Percentiles rank a stretch among this genome's conserved stretches.
Evolutionary conservation across 1,284 basidiomycete species (phyloP).

Genomic region (Ustilago crameri): DNA sequence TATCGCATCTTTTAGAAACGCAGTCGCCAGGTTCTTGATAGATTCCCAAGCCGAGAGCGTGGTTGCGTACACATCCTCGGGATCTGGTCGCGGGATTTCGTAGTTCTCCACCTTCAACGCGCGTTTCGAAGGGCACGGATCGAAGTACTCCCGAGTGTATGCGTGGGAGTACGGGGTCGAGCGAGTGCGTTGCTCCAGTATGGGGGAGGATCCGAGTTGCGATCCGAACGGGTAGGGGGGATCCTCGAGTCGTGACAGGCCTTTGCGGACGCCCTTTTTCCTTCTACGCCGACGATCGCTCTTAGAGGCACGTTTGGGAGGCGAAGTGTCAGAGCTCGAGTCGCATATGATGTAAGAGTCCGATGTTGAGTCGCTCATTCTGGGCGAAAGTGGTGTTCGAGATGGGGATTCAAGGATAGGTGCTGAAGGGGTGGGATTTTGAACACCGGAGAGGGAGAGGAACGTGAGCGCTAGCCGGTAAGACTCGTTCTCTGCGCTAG

Average conservation of each 20-base stretch:
- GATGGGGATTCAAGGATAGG: not conserved
- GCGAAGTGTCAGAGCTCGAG: no score
- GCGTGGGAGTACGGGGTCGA: constrained; percentile 15
- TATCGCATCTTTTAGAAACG: no score
- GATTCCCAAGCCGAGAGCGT: constrained; percentile 8
- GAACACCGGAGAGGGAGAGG: constrained; percentile 6
- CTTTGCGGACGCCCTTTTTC: constrained; percentile 6
- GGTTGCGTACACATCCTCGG: constrained; percentile 5
- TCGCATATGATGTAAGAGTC: no score
- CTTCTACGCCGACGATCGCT: not conserved
- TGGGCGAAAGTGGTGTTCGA: not conserved
- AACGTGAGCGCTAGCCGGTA: constrained; percentile 9
- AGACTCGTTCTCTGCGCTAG: constrained; percentile 5
- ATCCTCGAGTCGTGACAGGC: constrained; percentile 6
- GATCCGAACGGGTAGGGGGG: constrained; percentile 24
- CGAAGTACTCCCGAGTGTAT: constrained; percentile 6
- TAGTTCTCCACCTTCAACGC: constrained; percentile 8
- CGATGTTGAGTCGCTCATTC: not conserved
- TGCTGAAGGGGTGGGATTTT: not conserved
- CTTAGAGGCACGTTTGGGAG: not conserved
- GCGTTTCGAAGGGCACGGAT: constrained; percentile 3
- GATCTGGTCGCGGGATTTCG: constrained; percentile 10
- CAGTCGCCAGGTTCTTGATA: constrained; percentile 5
- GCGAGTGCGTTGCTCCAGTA: not conserved
- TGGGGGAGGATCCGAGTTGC: constrained; percentile 6